Evolutionary conservation across 345 rosid species (phyloP), one percentile per base, ranked within the genome.

Genomic region (Populus euphratica): DNA sequence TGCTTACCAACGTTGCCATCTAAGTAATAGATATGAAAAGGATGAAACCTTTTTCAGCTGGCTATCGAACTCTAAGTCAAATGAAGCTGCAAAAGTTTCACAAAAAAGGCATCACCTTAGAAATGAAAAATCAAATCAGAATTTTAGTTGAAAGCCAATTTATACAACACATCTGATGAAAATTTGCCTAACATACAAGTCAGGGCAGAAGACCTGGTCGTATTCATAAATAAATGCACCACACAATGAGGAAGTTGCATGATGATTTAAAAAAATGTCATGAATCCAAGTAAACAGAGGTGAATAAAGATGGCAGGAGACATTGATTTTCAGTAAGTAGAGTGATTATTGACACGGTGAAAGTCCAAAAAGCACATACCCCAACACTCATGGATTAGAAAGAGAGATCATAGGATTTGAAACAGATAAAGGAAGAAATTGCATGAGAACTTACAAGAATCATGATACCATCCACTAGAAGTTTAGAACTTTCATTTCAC

Each of bases 361-460:
- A 18, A 21, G 38, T n/a, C 47, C 27, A 54, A 50, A 65, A 33
- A 33, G 36, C 36, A 33, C 36, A 23, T 5, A n/a, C 20, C 17
- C 54, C 8, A 33, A 38, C 25, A 18, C 59, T 16, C 20, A 4
- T 68, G 27, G 56, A 66, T 29, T 27, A 31, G 39, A 27, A 33
- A 44, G 41, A 59, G 20, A 35, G 3, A 18, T 25, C 6, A 56
- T 8, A 31, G 43, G 12, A 75, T 25, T 12, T 31, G 27, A 36
- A 68, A 27, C 44, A 10, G 21, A 69, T 16, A 44, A 65, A 17
- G 13, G 36, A 35, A 27, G 3, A 33, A 33, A 39, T 16, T 69
- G 69, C 56, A 10, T 29, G 52, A 69, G 59, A 69, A 69, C 74
- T 77, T 59, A 69, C 79, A 77, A 20, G 59, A 77, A 59, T 27